Conservation (phyloP, 148 eudicot genomes). For the Rhododendron vialii region DNA sequence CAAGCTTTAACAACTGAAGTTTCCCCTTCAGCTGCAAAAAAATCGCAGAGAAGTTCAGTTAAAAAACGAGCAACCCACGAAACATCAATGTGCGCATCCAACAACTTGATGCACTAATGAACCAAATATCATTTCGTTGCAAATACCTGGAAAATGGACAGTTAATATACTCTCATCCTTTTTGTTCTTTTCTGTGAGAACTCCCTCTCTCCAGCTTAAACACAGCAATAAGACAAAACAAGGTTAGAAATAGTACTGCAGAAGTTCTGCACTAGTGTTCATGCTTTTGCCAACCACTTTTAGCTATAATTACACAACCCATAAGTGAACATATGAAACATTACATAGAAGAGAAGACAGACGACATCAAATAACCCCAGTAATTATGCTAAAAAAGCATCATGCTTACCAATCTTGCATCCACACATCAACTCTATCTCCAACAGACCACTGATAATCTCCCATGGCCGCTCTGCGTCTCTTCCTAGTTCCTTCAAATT, state of each 20-base stretch:
- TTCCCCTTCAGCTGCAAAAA: constrained; percentile 64
- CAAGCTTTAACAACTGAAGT: constrained; percentile 62
- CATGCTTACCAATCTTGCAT: constrained; percentile 66
- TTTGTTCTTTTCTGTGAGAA: constrained; percentile 62
- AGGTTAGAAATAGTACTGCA: neutral
- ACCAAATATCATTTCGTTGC: neutral
- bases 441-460: constrained; percentile 65
- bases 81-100: neutral
- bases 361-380: neutral
- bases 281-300: neutral
- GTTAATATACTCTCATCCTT: constrained; percentile 69
- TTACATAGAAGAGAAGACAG: neutral
- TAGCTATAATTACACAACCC: neutral
- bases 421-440: constrained; percentile 88
- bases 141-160: constrained; percentile 83
- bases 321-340: neutral
- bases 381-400: neutral
- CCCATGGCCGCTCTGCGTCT: constrained; percentile 71
- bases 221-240: constrained; percentile 13
- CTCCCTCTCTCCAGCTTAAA: constrained; percentile 93
- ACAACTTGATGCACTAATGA: constrained; percentile 3
- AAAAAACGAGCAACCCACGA: neutral
- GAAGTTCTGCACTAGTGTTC: neutral
- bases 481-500: constrained; percentile 64
- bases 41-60: constrained; percentile 2